Evolutionary conservation across 1,284 basidiomycete genomes (phyloP), one percentile per base, ranked within the genome.

Genomic region (Boletus sp.): DNA sequence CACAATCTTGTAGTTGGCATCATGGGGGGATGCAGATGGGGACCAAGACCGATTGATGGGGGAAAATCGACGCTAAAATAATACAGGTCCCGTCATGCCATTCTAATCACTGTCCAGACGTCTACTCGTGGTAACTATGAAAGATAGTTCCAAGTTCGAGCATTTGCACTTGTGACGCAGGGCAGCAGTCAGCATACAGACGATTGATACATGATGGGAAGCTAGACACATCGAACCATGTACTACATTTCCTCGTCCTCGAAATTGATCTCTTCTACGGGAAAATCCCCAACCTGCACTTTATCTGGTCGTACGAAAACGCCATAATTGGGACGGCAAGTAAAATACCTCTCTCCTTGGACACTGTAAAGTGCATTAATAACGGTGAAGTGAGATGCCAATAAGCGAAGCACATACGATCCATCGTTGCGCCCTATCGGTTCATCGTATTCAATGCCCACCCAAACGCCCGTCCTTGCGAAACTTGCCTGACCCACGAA

Each of bases 341-440:
- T 81, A 71, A 98, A 99, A 75, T 98, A 98, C 21, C 83, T 80
- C 66, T 88, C 86, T 0, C 93, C 95, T 67, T 94, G 84, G 3
- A 98, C 91, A 1, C 95, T 97, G 65, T 7, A 58, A 43, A 54
- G 21, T 27, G 31, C 60, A 35, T 50, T 64, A 56, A 21, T 11
- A 33, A 25, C 16, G n/a, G 43, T 31, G 3, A 17, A 17, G 13
- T 4, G 48, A 49, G 21, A 33, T 14, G 23, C 37, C 27, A 25
- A 35, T 6, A 30, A 37, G 51, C 28, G 30, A 28, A 3, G 3
- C 5, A 86, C 93, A 79, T 75, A 96, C 93, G 88, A 88, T 66
- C 97, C 97, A 74, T 98, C 92, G 65, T 97, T 96, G 78, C 96
- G 98, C 16, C 97, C 96, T 16, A 95, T 83, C 2, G 97, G 97